Evolutionary conservation across 1,284 basidiomycete species (phyloP).

Genomic region (Fomitopsis pinicola): DNA sequence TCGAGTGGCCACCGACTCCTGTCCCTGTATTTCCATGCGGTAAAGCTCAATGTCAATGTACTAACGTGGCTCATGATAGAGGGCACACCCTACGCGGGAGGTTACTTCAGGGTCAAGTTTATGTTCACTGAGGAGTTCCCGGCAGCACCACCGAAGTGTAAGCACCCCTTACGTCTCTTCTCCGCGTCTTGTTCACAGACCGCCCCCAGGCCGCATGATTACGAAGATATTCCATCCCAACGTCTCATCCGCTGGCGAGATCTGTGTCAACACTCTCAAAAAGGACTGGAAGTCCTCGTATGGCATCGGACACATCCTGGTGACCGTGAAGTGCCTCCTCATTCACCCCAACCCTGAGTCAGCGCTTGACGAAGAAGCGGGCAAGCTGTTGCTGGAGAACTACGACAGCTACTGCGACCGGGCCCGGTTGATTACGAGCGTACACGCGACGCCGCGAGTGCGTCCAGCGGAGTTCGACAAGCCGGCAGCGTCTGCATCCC

Average conservation of each 20-base stretch:
- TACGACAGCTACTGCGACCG: slow-evolving; percentile 83
- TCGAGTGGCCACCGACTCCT: too few relatives aligned
- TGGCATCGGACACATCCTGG: slow-evolving; percentile 86
- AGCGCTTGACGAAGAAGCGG: slow-evolving; percentile 92
- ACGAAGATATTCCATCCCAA: slow-evolving; percentile 98
- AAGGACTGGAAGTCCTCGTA: slow-evolving; percentile 95
- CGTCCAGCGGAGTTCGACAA: slow-evolving; percentile 68
- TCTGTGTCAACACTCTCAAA: slow-evolving; percentile 96
- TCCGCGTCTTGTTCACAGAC: background rate
- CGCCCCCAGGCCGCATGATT: slow-evolving; percentile 69
- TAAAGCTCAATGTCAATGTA: too few relatives aligned
- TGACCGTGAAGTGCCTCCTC: slow-evolving; percentile 90
- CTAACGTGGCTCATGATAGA: slow-evolving; percentile 36
- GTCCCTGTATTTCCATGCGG: too few relatives aligned
- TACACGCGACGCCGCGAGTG: slow-evolving; percentile 73
- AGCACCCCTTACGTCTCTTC: slow-evolving; percentile 24
- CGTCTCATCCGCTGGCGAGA: slow-evolving; percentile 85
- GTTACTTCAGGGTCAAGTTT: slow-evolving; percentile 87
- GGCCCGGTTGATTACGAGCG: slow-evolving; percentile 78
- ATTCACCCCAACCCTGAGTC: slow-evolving; percentile 97
- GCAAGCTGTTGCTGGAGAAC: slow-evolving; percentile 85
- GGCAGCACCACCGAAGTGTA: slow-evolving; percentile 88
- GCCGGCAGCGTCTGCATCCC: slow-evolving; percentile 30
- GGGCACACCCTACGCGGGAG: slow-evolving; percentile 89
- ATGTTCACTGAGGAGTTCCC: slow-evolving; percentile 89